These are phyloP conservation scores for Taphrina flavorubra DNA, from an alignment of 1,139 yeast genomes.

Conservation along the genomic window DNA sequence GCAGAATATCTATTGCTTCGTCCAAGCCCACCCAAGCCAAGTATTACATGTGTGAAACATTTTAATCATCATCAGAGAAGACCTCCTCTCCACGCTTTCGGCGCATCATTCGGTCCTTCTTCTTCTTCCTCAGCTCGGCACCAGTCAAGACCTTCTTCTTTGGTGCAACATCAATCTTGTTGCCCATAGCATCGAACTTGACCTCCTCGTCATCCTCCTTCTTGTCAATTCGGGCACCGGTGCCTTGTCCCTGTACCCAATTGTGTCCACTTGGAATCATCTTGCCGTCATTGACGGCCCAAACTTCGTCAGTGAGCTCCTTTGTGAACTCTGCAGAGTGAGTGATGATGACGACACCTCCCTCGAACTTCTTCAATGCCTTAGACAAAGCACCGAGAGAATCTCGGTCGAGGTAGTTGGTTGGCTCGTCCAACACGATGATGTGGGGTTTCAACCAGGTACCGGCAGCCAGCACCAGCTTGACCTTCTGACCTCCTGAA, in stretches of 20 bases:
- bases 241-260: conserved; percentile 99
- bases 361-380: conserved; percentile 98
- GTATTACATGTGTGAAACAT: neutral
- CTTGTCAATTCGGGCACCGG: conserved; percentile 97
- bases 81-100: conserved; percentile 65
- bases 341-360: conserved; percentile 99
- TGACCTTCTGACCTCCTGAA: conserved; percentile 99
- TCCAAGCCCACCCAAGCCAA: neutral
- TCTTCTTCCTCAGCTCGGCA: conserved; percentile 99
- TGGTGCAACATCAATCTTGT: conserved; percentile 95
- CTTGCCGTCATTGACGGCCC: conserved; percentile 97
- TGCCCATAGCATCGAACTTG: conserved; percentile 99
- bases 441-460: conserved; percentile 99
- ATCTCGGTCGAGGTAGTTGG: conserved; percentile 98
- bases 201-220: conserved; percentile 90
- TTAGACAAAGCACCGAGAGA: conserved; percentile 98
- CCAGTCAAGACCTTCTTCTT: conserved; percentile 97
- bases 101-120: conserved; percentile 99
- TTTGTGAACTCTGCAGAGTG: conserved; percentile 99
- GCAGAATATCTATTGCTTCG: neutral
- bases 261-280: conserved; percentile 99
- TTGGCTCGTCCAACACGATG: conserved; percentile 85
- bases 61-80: conserved; percentile 27
- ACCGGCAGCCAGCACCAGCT: conserved; percentile 99
- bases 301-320: conserved; percentile 98